phyloP scores from a whole-genome alignment of 345 rosid species.

The Eucalyptus sp. region DNA sequence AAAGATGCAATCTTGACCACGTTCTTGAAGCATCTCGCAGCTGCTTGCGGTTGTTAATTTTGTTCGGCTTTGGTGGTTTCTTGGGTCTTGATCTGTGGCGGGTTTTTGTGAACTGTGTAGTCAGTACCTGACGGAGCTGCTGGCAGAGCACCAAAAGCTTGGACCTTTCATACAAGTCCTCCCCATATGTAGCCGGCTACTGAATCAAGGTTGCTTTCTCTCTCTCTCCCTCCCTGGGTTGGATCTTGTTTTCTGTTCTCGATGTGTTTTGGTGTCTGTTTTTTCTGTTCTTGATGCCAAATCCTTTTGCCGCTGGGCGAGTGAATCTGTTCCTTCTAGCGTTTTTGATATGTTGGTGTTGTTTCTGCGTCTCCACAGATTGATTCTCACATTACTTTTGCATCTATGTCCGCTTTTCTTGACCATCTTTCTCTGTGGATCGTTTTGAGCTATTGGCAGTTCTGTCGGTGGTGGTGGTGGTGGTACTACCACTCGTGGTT shows the following conservation, averaged over 20 bases:
- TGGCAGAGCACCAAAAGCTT: constrained; percentile 95
- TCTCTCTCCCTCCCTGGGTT: constrained; percentile 6
- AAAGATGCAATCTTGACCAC: not conserved
- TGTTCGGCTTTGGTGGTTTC: not conserved
- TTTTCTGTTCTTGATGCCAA: not conserved
- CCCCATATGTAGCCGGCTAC: constrained; percentile 83
- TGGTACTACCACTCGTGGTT: not conserved
- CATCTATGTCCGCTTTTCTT: not conserved
- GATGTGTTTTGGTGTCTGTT: not conserved
- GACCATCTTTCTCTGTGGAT: not conserved
- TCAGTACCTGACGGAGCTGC: constrained; percentile 80
- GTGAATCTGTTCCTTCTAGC: not conserved
- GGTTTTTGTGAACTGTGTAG: constrained; percentile 18
- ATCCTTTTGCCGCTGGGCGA: not conserved
- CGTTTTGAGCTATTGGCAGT: not conserved
- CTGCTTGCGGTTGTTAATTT: not conserved
- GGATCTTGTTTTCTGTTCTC: constrained; percentile 43
- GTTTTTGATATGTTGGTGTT: not conserved
- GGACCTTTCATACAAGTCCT: constrained; percentile 94
- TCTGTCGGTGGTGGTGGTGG: not conserved
- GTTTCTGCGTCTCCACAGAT: not conserved
- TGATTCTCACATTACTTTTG: not conserved
- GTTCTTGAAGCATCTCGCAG: not conserved
- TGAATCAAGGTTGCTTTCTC: constrained; percentile 69
- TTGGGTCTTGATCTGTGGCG: constrained; percentile 20